A percentile compares a stretch with the other conserved stretches of the same genome.
These are phyloP conservation scores for Tilletia caries DNA, from an alignment of 1,284 basidiomycete species.

Conservation along the genomic window DNA sequence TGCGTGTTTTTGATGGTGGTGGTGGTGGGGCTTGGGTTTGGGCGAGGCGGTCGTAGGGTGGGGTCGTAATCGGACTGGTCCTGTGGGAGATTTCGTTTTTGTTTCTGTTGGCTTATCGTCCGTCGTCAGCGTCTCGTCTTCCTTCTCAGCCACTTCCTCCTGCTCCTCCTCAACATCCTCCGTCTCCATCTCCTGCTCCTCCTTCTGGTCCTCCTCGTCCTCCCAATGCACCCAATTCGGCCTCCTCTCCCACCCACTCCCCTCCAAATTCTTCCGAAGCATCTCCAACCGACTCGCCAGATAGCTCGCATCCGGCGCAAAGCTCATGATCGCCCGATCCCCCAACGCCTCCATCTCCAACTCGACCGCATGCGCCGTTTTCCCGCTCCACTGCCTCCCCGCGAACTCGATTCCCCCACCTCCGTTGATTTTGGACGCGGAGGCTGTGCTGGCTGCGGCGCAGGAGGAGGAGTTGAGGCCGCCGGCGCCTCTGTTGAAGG, in stretches of 20 bases:
- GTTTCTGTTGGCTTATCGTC: background rate
- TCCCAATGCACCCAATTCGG: slow-evolving; percentile 33
- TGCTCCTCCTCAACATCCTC: background rate
- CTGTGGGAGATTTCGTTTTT: background rate
- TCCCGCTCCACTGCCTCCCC: slow-evolving; percentile 41
- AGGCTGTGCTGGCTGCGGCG: background rate
- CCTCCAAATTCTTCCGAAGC: slow-evolving; percentile 41
- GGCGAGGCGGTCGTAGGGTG: background rate
- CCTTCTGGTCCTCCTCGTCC: slow-evolving; percentile 28
- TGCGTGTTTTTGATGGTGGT: background rate
- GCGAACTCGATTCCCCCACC: slow-evolving; percentile 32
- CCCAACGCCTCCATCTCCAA: slow-evolving; percentile 42
- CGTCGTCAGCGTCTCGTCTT: background rate
- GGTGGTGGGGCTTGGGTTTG: background rate
- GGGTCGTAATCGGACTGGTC: no score
- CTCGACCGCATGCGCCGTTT: slow-evolving; percentile 48
- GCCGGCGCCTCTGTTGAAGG: background rate
- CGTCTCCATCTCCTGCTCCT: slow-evolving; percentile 9
- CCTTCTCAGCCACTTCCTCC: background rate
- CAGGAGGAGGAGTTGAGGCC: no score
- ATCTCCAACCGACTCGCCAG: slow-evolving; percentile 42
- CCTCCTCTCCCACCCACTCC: slow-evolving; percentile 20
- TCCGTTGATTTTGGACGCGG: slow-evolving; percentile 16
- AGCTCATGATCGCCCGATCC: slow-evolving; percentile 41
- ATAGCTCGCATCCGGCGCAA: slow-evolving; percentile 44